A percentile compares a stretch with the other conserved stretches of the same genome.
Evolutionary conservation across 495 filamentous ascomycete genomes (phyloP).

Genomic region (Cryomyces minteri): DNA sequence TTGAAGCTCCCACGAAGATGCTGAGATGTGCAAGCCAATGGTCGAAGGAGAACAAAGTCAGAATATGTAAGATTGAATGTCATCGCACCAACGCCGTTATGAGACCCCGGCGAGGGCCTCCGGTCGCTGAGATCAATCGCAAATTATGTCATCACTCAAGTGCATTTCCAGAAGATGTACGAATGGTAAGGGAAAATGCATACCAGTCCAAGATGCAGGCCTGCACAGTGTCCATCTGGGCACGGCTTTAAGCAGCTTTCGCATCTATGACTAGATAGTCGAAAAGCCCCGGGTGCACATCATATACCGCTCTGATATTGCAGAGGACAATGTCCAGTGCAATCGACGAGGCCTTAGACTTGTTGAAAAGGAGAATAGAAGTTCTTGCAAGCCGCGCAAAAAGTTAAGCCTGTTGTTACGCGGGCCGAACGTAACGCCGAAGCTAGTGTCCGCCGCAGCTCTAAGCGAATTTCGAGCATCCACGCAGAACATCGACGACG

Average conservation of each 20-base stretch:
- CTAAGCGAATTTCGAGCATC: neutral
- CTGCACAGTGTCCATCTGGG: too few relatives aligned
- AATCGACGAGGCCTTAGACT: too few relatives aligned
- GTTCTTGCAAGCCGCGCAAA: neutral
- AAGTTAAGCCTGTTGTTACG: neutral
- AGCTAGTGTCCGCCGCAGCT: neutral
- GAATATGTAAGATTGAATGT: constrained; percentile 78
- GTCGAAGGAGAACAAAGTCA: constrained; percentile 1
- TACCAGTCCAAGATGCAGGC: too few relatives aligned
- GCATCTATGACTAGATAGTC: too few relatives aligned
- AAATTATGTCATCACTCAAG: constrained; percentile 77
- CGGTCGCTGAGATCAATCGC: constrained; percentile 70
- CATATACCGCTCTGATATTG: too few relatives aligned
- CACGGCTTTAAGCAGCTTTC: too few relatives aligned
- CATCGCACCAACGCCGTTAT: constrained; percentile 51
- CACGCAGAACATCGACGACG: neutral
- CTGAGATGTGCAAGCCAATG: constrained; percentile 6
- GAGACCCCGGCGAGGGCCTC: constrained; percentile 75
- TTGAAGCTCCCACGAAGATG: constrained; percentile 1
- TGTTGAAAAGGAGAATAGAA: too few relatives aligned
- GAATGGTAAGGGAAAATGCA: too few relatives aligned
- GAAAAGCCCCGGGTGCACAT: too few relatives aligned
- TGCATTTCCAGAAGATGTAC: too few relatives aligned
- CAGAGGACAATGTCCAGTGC: too few relatives aligned
- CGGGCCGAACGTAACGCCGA: neutral